Evolutionary conservation across 2,329 filamentous ascomycete species (phyloP), one percentile per base, ranked within the genome.

Genomic region (Pestalotiopsis sp.): DNA sequence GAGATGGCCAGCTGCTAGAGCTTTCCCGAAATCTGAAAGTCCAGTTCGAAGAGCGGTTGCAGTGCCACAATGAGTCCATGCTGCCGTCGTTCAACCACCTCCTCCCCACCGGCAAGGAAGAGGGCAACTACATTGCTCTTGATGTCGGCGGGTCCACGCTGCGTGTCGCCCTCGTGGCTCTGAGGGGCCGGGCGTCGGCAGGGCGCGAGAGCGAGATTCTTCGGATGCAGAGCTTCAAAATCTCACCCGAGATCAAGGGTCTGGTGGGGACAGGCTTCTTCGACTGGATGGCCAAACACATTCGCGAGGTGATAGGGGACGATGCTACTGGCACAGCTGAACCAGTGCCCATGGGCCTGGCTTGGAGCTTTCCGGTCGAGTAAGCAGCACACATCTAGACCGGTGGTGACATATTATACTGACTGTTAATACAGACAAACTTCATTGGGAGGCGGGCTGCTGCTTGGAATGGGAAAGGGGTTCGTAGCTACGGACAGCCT

Each of bases 331-430:
- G 73, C 58, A 75, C 78, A 4, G 80, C 82, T 27, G 78, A 81
- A 2, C 83, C 86, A 36, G 79, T 92, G 65, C 85, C 85, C 9
- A 83, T 91, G 80, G 89, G 89, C 1, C 77, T 92, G 70, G 88
- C 90, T 5, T 92, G 90, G 89, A 92, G 90, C 69, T 92, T 92
- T 73, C 90, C 90, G 31, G 89, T 92, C 59, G 87, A 92, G 89
- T 91, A 82, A 76, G 88, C 83, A 52, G 9, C 38, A 36, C 9
- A 36, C 31, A 36, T 36, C 31, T 36, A 36, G 31, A 6, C 7
- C 11, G 20, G 36, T 59, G 49, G 70, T 27, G 76, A 80, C 69
- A 80, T 73, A 67, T 66, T 23, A 2, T n/a, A 25, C 66, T 66
- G 17, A 73, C 74, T 64, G 27, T 6, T 2, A n/a, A 52, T 49